These are phyloP conservation scores for Penicillium frequentans DNA, from an alignment of 2,329 filamentous ascomycete species.

Conservation along the genomic window DNA sequence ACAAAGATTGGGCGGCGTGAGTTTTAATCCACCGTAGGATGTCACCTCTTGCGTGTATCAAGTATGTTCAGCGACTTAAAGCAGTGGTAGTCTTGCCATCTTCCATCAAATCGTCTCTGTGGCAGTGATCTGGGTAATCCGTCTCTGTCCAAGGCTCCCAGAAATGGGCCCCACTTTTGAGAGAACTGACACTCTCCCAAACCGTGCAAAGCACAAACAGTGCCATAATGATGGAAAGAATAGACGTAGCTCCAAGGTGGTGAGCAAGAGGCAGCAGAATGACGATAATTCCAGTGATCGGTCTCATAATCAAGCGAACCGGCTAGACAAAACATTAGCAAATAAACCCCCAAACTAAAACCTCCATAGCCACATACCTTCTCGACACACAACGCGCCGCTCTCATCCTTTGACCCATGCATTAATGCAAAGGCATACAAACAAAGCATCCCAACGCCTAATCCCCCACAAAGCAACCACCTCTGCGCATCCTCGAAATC, in stretches of 20 bases:
- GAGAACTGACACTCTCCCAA: constrained; percentile 45
- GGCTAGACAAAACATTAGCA: constrained; percentile 5
- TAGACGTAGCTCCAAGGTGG: constrained; percentile 32
- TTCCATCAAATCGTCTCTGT: background rate
- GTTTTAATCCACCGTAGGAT: background rate
- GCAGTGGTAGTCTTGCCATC: background rate
- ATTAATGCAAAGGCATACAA: constrained; percentile 40
- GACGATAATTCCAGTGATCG: constrained; percentile 38
- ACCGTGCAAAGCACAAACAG: constrained; percentile 45
- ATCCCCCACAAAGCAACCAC: constrained; percentile 51
- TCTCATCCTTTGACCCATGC: constrained; percentile 42
- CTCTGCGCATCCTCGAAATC: constrained; percentile 45
- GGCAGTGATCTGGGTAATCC: constrained; percentile 22
- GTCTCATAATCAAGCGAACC: constrained; percentile 26
- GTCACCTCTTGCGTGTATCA: no score
- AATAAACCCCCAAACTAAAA: background rate
- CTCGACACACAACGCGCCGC: constrained; percentile 29
- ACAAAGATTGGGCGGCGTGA: background rate
- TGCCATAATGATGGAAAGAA: constrained; percentile 47
- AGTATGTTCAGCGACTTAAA: background rate
- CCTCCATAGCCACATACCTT: constrained; percentile 18
- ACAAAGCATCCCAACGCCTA: constrained; percentile 49
- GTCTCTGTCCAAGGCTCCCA: constrained; percentile 33
- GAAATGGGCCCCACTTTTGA: constrained; percentile 23
- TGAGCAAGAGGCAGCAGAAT: constrained; percentile 38